These are phyloP conservation scores for Neofusicoccum cordaticola DNA, from an alignment of 2,329 filamentous ascomycete genomes.

Conservation along the genomic window DNA sequence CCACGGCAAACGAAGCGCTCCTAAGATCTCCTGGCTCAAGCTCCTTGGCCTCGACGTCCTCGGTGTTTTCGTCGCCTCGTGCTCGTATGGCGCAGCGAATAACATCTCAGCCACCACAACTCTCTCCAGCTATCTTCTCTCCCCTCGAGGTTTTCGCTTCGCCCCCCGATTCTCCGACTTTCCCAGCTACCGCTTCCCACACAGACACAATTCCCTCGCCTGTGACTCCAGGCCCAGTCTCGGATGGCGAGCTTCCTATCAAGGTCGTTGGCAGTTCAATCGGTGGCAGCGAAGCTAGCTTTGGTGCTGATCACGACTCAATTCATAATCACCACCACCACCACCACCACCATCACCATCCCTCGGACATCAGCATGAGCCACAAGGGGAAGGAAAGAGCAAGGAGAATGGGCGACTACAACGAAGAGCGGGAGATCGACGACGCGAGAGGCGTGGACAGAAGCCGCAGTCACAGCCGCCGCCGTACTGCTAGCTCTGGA, in stretches of 20 bases:
- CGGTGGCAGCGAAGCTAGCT: conserved; percentile 28
- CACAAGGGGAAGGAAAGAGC: background rate
- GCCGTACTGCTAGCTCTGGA: conserved; percentile 35
- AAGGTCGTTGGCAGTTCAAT: conserved; percentile 30
- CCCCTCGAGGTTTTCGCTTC: conserved; percentile 30
- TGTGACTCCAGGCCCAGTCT: conserved; percentile 32
- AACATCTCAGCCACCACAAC: conserved; percentile 1
- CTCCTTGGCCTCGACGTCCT: conserved; percentile 23
- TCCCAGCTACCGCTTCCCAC: conserved; percentile 5
- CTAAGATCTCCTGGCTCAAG: conserved; percentile 19
- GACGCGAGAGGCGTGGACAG: background rate
- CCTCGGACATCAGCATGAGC: background rate
- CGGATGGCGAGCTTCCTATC: conserved; percentile 28
- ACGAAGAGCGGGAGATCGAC: background rate
- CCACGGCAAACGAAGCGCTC: conserved; percentile 2
- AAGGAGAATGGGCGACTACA: conserved; percentile 20
- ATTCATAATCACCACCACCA: background rate
- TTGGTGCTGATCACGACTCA: conserved; percentile 20
- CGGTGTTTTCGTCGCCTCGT: conserved; percentile 31
- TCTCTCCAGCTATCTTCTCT: conserved; percentile 25
- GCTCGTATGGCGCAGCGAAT: conserved; percentile 15
- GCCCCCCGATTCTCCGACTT: conserved; percentile 24
- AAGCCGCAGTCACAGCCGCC: conserved; percentile 25
- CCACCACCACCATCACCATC: background rate
- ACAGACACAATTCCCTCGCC: conserved; percentile 31